Base-by-base conservation (phyloP, 1,284 basidiomycete genomes). In the Ceratobasidium sp. region DNA sequence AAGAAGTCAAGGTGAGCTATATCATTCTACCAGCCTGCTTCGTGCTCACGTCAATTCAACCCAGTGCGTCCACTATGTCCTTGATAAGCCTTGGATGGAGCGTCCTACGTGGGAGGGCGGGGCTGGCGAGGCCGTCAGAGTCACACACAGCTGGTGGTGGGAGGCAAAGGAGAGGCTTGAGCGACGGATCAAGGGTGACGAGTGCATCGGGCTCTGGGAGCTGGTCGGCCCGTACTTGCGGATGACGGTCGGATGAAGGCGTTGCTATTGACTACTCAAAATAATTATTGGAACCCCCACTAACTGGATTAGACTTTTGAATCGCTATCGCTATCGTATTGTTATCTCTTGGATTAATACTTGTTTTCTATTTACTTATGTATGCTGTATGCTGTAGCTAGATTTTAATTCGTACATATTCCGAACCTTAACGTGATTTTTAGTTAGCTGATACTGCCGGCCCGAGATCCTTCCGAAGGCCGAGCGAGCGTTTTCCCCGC, bases 1-100 rank as follows among this genome's bases (percentile, higher is more conserved):
- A 90, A 14, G 90, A 94, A 80, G 89, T 95, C 44, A 73, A 73
- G 69, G 69, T 73, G 33, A 62, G 69, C 36, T 41, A 29, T 44
- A 31, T 48, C 33, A 4, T 9, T 41, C 53, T 29, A 69, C 22
- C 19, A 29, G 51, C 33, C n/a, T 2, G 19, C 14, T 57, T 53
- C 17, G 11, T 66, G 31, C 53, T 53, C 24, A 27, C 19, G 15
- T 54, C 79, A 80, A 53, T 64, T 64, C 50, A 44, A 9, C 29
- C 27, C 36, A 73, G 69, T 84, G 84, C 62, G 78, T 85, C 2
- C 84, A 85, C 65, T 81, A 79, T 41, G 82, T 81, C 60, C 63
- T 81, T 22, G 79, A 81, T 62, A 80, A 80, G 73, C 80, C 80
- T 22, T 77, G 77, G 78, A 73, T 73, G 69, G 69, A 73, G 33